Evolutionary conservation across 2,329 filamentous ascomycete species (phyloP), one percentile per base, ranked within the genome.

Genomic region (Colletotrichum aenigma): DNA sequence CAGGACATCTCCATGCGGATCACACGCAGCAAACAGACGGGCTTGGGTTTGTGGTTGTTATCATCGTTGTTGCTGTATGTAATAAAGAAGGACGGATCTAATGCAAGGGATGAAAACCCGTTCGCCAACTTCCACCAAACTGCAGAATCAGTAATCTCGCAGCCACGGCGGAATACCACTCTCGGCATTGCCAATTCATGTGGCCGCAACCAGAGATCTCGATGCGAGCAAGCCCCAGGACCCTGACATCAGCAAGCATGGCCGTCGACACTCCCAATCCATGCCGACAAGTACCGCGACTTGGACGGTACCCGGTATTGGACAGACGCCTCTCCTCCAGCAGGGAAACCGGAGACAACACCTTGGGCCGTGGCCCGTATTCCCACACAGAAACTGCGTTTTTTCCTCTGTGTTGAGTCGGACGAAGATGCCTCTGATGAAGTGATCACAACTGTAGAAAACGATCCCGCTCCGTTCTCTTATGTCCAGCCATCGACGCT

Each of bases 231-330:
- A 67, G 70, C 58, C 70, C 70, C 73, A 75, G 73, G 73, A 75
- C 73, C 73, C 73, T 75, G 73, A 68, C 73, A 75, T 73, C 70
- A 73, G 73, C 70, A 68, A 67, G 52, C 71, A 52, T 52, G 67
- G 67, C 71, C 60, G 26, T 64, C 60, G 56, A 38, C 32, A 65
- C 64, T 64, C 70, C 30, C 24, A 28, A 73, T 48, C 70, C 70
- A 67, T 75, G 70, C 73, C 21, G 26, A 64, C 34, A 75, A 73
- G 73, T 75, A 73, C 73, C 43, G 38, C 13, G 70, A 75, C 73
- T 58, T 75, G 10, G 26, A 6, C n/a, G 32, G 43, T 75, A 73
- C 73, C 26, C 36, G 26, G 26, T 28, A 16, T 58, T 72, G 38
- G 55, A 30, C 55, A 43, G 69, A 73, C 64, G 58, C 64, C 38